Evolutionary conservation across 345 rosid genomes (phyloP), one percentile per base, ranked within the genome.

Genomic region (Citrus trifoliata): DNA sequence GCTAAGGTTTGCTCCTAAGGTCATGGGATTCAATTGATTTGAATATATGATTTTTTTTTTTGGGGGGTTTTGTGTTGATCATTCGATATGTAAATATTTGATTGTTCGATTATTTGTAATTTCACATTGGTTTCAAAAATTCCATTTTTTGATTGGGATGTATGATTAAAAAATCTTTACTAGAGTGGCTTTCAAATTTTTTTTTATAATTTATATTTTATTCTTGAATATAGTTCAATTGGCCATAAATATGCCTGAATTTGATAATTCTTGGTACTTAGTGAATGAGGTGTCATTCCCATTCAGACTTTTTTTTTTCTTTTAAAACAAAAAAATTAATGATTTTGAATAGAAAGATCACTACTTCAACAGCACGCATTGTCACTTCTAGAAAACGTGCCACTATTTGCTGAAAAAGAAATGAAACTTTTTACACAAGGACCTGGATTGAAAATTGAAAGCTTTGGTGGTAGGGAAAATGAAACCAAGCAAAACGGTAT

Each of bases 1-100:
- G 76, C 53, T 92, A 67, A 78, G 79, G 75, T 87, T 84, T 85
- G 93, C 94, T 73, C 87, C 88, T 18, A 69, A 61, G 30, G 86
- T 87, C 65, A 84, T 91, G 91, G 56, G 82, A 3, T 89, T 85
- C 63, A 65, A 74, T 63, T 63, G 67, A 14, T 18, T 1, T 33
- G 3, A 4, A 18, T 18, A 32, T 3, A 18, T 32, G 8, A 14
- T 28, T 4, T 27, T 5, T 30, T 63, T 30, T 62, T 30, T 2
- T 24, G 0, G n/a, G 12, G 3, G 46, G 0, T 25, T 60, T 60
- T 4, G 14, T 10, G 19, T 25, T 61, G 14, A 28, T 61, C 2
- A 53, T 18, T 53, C 1, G 58, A 46, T 12, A 13, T 4, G 51
- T 46, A 32, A 30, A 32, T 32, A 64, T 6, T 64, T 64, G 6